Base-by-base conservation (phyloP, 495 filamentous ascomycete genomes). In the Immersiella caudata region DNA sequence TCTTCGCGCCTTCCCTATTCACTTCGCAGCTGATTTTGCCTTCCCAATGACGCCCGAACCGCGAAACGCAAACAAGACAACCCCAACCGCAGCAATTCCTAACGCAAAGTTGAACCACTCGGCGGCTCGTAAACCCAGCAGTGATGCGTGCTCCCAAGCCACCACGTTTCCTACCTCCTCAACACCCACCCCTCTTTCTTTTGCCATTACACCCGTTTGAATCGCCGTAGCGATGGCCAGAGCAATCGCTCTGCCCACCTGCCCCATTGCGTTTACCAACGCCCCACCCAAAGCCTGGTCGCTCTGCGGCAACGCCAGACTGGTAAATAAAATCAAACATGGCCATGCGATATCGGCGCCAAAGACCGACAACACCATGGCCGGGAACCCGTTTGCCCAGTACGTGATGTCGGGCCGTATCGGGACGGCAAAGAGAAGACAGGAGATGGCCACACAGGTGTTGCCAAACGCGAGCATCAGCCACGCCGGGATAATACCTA, bases 201-300 rank as follows among this genome's bases (percentile, higher is more conserved):
- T 71, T 0, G 79, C 81, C 75, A 83, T 84, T 1, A 88, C 82
- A 0, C 82, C 81, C 12, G 82, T 84, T 71, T 90, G 84, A 6
- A 87, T 76, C 0, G 85, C 86, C 9, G 86, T 86, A 0, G 79
- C 83, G 55, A 89, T 79, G 0, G 87, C 87, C 27, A 90, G 73
- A 0, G 85, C 83, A 33, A 90, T 77, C 0, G 87, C 80, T 36
- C 87, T 72, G 0, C 87, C 87, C 4, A 88, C 67, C 62, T 87
- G 85, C 0, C 82, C 85, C 60, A 86, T 83, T 0, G 87, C 80
- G 62, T 88, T 89, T 67, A 89, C 83, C 12, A 89, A 77, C 0
- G 84, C 88, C 0, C 87, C 87, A 2, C 86, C 86, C 1, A 90
- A 64, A 0, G 86, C 84, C 69, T 89, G 88, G 62, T 89, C 87